phyloP scores from a whole-genome alignment of 306 rosid genomes.

The Rosa multiflora region DNA sequence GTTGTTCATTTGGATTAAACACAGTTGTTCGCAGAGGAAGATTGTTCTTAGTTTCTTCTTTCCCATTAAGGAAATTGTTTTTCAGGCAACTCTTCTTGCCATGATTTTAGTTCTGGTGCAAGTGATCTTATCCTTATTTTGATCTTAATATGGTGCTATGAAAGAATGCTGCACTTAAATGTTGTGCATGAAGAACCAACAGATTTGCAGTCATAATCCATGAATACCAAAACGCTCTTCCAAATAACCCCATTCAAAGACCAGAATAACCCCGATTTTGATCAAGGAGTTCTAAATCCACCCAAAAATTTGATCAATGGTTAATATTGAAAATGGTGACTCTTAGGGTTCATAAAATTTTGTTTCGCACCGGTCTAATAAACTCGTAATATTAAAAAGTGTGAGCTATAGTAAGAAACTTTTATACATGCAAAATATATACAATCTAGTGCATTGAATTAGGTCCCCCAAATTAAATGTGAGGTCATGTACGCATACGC shows the following conservation, averaged over 20 bases:
- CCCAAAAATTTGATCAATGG: not conserved
- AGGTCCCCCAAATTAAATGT: not conserved
- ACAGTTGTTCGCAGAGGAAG: slow-evolving; percentile 31
- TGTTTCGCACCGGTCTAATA: not conserved
- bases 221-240: not conserved
- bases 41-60: slow-evolving; percentile 27
- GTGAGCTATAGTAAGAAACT: not conserved
- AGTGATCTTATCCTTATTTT: not conserved
- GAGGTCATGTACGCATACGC: not conserved
- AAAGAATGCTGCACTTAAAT: slow-evolving; percentile 10
- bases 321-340: not conserved
- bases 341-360: not conserved
- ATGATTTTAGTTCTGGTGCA: not conserved
- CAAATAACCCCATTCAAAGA: not conserved
- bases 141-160: not conserved
- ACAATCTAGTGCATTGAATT: not conserved
- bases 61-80: slow-evolving; percentile 17
- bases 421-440: not conserved
- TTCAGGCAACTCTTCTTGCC: not conserved
- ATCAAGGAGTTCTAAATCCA: not conserved
- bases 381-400: not conserved
- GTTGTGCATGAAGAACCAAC: not conserved
- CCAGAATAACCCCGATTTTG: not conserved
- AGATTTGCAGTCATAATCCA: not conserved
- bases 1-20: slow-evolving; percentile 35